Evolutionary conservation across 257 asterid genomes (phyloP).

Genomic region (Jacaranda mimosifolia): DNA sequence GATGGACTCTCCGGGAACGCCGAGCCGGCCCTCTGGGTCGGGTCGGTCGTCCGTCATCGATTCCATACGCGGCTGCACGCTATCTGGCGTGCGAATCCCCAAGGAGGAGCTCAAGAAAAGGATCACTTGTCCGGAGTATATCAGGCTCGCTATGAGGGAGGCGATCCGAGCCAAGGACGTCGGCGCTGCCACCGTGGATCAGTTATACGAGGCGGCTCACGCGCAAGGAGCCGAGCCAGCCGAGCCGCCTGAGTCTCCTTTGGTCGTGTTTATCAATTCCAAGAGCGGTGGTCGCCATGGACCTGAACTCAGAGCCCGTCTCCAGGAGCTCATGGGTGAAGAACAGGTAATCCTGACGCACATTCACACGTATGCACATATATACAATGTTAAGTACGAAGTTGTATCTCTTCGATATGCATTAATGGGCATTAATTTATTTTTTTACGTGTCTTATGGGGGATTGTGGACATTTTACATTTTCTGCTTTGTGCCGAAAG

Average conservation of each 20-base stretch:
- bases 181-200: conserved; percentile 46
- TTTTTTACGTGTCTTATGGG: not conserved
- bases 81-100: conserved; percentile 69
- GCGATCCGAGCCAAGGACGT: conserved; percentile 69
- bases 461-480: not conserved
- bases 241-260: conserved; percentile 65
- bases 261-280: conserved; percentile 84
- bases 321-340: conserved; percentile 86
- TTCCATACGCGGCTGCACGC: conserved; percentile 74
- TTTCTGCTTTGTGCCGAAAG: not conserved
- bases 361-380: not conserved
- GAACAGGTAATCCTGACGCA: conserved; percentile 72
- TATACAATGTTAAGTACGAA: not conserved
- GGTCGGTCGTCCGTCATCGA: conserved; percentile 77
- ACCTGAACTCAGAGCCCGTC: conserved; percentile 81
- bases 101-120: conserved; percentile 72
- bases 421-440: conserved; percentile 22
- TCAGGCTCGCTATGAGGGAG: conserved; percentile 69
- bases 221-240: conserved; percentile 42
- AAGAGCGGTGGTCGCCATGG: conserved; percentile 97
- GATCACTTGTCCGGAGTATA: conserved; percentile 72
- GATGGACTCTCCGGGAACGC: conserved; percentile 59
- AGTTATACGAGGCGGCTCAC: conserved; percentile 54
- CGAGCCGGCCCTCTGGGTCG: conserved; percentile 47
- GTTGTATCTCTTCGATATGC: conserved; percentile 2